Conservation (phyloP, 1,284 basidiomycete species). For the Boletus sp. region DNA sequence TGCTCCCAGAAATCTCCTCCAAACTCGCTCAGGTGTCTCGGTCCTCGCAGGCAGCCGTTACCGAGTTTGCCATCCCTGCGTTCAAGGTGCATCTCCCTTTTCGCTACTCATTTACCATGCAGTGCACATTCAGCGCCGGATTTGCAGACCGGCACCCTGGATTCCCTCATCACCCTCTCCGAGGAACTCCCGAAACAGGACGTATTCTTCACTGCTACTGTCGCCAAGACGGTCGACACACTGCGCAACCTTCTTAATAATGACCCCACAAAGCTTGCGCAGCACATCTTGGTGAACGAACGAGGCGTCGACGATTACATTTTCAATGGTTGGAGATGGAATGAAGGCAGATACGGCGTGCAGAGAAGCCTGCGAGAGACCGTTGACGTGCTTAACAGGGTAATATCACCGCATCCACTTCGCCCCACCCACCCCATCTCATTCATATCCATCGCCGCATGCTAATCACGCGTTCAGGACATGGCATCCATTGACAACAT, state of each 20-base stretch:
- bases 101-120: neutral
- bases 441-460: slow-evolving; percentile 18
- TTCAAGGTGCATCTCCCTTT: slow-evolving; percentile 60
- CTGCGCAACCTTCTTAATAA: slow-evolving; percentile 89
- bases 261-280: slow-evolving; percentile 76
- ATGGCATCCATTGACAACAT: slow-evolving; percentile 86
- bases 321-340: slow-evolving; percentile 80
- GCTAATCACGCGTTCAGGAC: slow-evolving; percentile 51
- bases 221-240: slow-evolving; percentile 93
- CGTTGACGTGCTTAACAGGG: slow-evolving; percentile 79
- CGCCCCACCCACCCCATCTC: slow-evolving; percentile 12
- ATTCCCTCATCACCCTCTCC: slow-evolving; percentile 83
- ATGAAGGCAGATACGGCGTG: slow-evolving; percentile 80
- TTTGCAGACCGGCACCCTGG: slow-evolving; percentile 88
- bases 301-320: slow-evolving; percentile 79
- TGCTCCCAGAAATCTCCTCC: slow-evolving; percentile 56
- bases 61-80: slow-evolving; percentile 63
- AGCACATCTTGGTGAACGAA: slow-evolving; percentile 85
- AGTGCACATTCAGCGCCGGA: slow-evolving; percentile 14
- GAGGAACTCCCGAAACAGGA: slow-evolving; percentile 94
- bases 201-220: slow-evolving; percentile 78
- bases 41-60: slow-evolving; percentile 43
- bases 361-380: slow-evolving; percentile 79
- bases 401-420: slow-evolving; percentile 35
- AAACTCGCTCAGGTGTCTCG: slow-evolving; percentile 57